Evolutionary conservation across 2,329 filamentous ascomycete species (phyloP).

Genomic region (Aspergillus quadrilineatus): DNA sequence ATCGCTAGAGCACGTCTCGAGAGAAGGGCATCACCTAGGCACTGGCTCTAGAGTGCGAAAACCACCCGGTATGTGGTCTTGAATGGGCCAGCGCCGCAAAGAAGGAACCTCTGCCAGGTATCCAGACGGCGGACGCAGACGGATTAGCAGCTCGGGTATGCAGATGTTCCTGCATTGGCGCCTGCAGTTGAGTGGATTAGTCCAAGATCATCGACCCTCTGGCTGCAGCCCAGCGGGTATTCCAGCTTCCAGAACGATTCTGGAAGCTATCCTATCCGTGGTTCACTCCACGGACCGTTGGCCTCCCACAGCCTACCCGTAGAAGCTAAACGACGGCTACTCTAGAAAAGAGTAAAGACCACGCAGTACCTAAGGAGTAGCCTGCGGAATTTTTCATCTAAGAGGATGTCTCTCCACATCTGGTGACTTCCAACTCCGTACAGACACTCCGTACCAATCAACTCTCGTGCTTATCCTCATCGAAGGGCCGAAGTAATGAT

Average conservation of each 20-base stretch:
- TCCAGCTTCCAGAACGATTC: constrained; percentile 15
- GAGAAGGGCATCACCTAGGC: not conserved
- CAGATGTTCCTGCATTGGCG: constrained; percentile 10
- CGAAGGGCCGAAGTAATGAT: not conserved
- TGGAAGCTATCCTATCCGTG: constrained; percentile 12
- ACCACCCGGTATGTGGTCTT: not conserved
- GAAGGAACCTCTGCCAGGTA: not conserved
- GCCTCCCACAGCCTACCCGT: constrained; percentile 1
- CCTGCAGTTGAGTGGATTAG: constrained; percentile 6
- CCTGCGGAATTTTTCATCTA: not conserved
- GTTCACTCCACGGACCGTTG: constrained; percentile 14
- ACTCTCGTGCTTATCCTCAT: not conserved
- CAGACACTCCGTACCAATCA: not conserved
- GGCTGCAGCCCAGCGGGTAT: constrained; percentile 10
- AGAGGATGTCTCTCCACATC: constrained; percentile 6
- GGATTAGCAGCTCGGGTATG: not conserved
- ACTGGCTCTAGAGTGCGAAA: not conserved
- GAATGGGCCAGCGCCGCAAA: not conserved
- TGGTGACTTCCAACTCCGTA: not conserved
- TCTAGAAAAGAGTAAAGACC: not conserved
- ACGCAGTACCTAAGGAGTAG: not conserved
- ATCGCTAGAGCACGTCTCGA: not conserved
- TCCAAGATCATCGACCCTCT: constrained; percentile 3
- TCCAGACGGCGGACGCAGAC: not conserved
- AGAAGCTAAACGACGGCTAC: not conserved